These are phyloP conservation scores for Ambrosia artemisiifolia DNA, from an alignment of 129 eudicot genomes.

Conservation along the genomic window DNA sequence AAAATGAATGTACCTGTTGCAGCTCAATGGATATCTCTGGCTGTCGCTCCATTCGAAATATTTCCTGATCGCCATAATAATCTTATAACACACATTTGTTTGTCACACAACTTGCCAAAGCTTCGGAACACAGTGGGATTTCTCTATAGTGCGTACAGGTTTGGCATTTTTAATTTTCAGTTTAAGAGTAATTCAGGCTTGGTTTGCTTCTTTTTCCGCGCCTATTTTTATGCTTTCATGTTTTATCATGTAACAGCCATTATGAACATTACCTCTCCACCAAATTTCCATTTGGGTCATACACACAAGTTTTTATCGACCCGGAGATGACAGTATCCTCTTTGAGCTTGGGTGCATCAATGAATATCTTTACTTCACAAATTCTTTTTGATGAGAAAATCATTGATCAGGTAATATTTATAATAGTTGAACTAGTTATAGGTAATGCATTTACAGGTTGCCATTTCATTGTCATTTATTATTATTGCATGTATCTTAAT, in stretches of 20 bases:
- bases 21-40: conserved; percentile 89
- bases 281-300: conserved; percentile 91
- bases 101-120: conserved; percentile 59
- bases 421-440: neutral
- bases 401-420: conserved; percentile 72
- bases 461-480: neutral
- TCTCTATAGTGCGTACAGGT: conserved; percentile 88
- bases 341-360: conserved; percentile 74
- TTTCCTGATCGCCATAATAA: conserved; percentile 66
- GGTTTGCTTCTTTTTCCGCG: neutral
- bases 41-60: conserved; percentile 85
- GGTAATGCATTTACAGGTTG: neutral
- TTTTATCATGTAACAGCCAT: conserved; percentile 55
- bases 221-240: conserved; percentile 14
- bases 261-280: conserved; percentile 83
- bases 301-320: conserved; percentile 83
- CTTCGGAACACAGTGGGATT: conserved; percentile 73
- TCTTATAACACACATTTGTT: conserved; percentile 69
- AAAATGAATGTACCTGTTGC: conserved; percentile 74
- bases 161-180: neutral
- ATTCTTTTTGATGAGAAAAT: conserved; percentile 82
- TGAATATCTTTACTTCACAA: conserved; percentile 84
- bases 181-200: neutral
- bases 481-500: neutral
- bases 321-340: conserved; percentile 88